phyloP scores from a whole-genome alignment of 257 asterid genomes.

The Verbascum thapsus region DNA sequence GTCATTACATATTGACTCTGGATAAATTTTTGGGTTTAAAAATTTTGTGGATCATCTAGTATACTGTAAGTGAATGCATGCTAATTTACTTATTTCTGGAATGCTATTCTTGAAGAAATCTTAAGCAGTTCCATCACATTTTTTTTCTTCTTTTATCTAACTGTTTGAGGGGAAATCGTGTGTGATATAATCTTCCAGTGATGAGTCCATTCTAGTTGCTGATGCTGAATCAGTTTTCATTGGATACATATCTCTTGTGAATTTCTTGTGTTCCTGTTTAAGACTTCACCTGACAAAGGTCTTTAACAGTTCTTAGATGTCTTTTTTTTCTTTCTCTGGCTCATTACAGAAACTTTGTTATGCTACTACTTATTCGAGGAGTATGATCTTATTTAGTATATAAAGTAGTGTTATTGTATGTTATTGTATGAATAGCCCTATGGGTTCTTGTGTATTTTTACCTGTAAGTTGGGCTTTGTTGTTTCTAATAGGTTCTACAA shows the following conservation, averaged over 20 bases:
- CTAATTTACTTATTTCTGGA: neutral
- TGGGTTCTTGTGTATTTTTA: neutral
- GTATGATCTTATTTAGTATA: neutral
- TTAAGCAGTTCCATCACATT: neutral
- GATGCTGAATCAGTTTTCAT: neutral
- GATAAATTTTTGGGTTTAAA: neutral
- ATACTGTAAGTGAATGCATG: slow-evolving; percentile 3
- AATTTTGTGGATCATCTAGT: neutral
- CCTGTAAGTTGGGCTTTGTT: neutral
- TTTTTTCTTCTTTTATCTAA: neutral
- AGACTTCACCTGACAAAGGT: neutral
- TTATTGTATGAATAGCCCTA: no score
- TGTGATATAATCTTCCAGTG: neutral
- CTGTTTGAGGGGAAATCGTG: slow-evolving; percentile 8
- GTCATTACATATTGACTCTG: slow-evolving; percentile 1
- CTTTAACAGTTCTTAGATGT: neutral
- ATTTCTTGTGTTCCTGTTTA: slow-evolving; percentile 14
- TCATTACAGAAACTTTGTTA: neutral
- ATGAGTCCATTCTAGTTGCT: slow-evolving; percentile 1
- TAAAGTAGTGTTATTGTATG: neutral
- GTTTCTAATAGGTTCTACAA: slow-evolving; percentile 9
- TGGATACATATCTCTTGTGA: slow-evolving; percentile 3
- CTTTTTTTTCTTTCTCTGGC: slow-evolving; percentile 6
- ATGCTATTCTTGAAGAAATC: slow-evolving; percentile 7
- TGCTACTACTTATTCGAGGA: neutral